These are phyloP conservation scores for Friedmanniomyces endolithicus DNA, from an alignment of 495 filamentous ascomycete genomes.

Conservation along the genomic window DNA sequence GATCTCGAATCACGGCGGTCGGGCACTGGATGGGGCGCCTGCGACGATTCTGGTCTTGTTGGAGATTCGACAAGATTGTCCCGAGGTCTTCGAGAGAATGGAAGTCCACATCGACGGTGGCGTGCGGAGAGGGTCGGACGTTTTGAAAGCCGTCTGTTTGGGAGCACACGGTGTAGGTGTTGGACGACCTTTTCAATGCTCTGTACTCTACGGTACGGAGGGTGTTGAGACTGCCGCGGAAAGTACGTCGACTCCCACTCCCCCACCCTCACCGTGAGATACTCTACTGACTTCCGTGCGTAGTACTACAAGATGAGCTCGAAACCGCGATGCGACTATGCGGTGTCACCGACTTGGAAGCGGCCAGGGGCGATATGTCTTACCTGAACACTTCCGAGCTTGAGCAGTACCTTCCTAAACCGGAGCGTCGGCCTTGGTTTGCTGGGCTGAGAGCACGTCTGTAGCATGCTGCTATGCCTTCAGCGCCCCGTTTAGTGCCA, in stretches of 20 bases:
- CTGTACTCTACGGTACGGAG: slow-evolving; percentile 18
- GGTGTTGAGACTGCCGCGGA: slow-evolving; percentile 18
- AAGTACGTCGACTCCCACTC: slow-evolving; percentile 8
- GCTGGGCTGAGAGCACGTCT: neutral
- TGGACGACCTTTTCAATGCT: slow-evolving; percentile 22
- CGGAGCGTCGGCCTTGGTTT: slow-evolving; percentile 1
- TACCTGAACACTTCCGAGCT: slow-evolving; percentile 22
- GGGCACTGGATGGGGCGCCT: slow-evolving; percentile 50
- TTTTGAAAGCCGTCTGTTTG: slow-evolving; percentile 21
- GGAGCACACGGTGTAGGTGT: slow-evolving; percentile 22
- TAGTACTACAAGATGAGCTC: slow-evolving; percentile 65
- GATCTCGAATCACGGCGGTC: slow-evolving; percentile 57
- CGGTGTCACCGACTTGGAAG: slow-evolving; percentile 58
- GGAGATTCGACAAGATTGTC: slow-evolving; percentile 49
- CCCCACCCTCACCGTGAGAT: no score
- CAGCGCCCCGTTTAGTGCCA: no score
- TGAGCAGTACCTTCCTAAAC: slow-evolving; percentile 16
- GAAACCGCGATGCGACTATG: slow-evolving; percentile 68
- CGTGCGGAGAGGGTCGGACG: slow-evolving; percentile 19
- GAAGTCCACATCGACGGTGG: slow-evolving; percentile 52
- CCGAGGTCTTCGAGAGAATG: slow-evolving; percentile 48
- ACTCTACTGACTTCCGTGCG: neutral
- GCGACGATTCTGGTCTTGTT: slow-evolving; percentile 49
- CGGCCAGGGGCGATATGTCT: slow-evolving; percentile 36
- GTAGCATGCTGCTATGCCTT: no score